A percentile compares a stretch with the other conserved stretches of the same genome.
Conservation (phyloP, 1,284 basidiomycete genomes). For the Trichosporon ovoides region DNA sequence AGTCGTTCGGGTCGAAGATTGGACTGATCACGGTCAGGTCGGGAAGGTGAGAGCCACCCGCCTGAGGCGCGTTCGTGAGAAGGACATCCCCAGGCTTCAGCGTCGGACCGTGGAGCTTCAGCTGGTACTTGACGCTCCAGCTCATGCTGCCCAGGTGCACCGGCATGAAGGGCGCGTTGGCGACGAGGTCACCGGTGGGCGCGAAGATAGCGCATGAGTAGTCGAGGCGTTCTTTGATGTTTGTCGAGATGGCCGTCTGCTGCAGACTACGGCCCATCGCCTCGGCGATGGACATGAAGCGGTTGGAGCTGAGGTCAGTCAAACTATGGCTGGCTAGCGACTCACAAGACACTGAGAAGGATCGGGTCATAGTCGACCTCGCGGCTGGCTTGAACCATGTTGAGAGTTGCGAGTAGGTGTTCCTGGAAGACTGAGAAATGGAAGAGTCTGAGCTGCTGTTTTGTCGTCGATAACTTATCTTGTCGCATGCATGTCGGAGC, state of each 20-base stretch:
- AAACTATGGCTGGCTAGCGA: neutral
- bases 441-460: no score
- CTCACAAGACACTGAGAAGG: constrained; percentile 36
- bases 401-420: neutral
- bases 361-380: constrained; percentile 30
- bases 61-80: constrained; percentile 50
- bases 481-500: no score
- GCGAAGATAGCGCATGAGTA: constrained; percentile 53
- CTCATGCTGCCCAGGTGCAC: constrained; percentile 52
- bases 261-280: constrained; percentile 53
- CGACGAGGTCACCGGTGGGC: constrained; percentile 50
- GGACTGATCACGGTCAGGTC: constrained; percentile 43
- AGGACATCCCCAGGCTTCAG: constrained; percentile 50
- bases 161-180: constrained; percentile 54
- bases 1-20: constrained; percentile 29
- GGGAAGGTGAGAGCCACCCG: constrained; percentile 33
- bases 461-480: no score
- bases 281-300: constrained; percentile 47
- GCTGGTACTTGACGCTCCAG: constrained; percentile 46
- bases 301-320: constrained; percentile 14
- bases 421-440: no score
- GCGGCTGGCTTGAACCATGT: neutral
- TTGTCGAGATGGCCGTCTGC: constrained; percentile 50
- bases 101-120: constrained; percentile 36
- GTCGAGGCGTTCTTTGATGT: constrained; percentile 48